Evolutionary conservation across 2,329 filamentous ascomycete genomes (phyloP), one percentile per base, ranked within the genome.

Genomic region (Thelonectria rubi): DNA sequence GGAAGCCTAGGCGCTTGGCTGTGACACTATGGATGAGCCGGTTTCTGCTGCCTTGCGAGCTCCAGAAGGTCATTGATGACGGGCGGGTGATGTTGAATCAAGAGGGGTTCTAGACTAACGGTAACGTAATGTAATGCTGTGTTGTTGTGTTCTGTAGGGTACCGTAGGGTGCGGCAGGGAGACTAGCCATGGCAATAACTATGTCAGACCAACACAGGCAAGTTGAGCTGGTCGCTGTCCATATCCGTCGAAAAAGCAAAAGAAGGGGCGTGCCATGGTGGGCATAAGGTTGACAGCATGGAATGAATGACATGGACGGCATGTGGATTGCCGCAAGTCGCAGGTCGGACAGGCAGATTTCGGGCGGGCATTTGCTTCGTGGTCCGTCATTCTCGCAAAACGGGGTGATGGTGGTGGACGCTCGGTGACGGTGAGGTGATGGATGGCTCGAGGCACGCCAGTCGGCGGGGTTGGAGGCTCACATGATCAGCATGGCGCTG

Each of bases 401-500:
- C 15, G n/a, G 15, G 39, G 39, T 42, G 39, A 42, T 42, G 39
- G 17, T 17, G 39, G 39, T 42, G 39, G 39, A 42, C 15, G 39
- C 39, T 42, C 39, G 17, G 39, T 42, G n/a, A 42, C 17, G 26
- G 46, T 49, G 59, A 59, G 58, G 58, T 58, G 56, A 65, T 65
- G 50, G 58, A 60, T 69, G 62, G 62, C 62, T 68, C 45, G 60
- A 56, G 60, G 57, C 60, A 59, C 55, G 39, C 49, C 53, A 68
- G 60, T 55, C 45, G 58, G 59, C 55, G 51, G 47, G 49, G 37
- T 45, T 47, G 50, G 50, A 47, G 30, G 49, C 65, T 65, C 68
- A 70, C 68, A 70, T 70, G 68, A 70, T 30, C 26, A 24, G 26
- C 2, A 8, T 68, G 60, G 60, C 56, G 59, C 66, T 69, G 62